A percentile compares a stretch with the other conserved stretches of the same genome.
Conservation (phyloP, 1,284 basidiomycete genomes). For the Gymnopus androsaceus region DNA sequence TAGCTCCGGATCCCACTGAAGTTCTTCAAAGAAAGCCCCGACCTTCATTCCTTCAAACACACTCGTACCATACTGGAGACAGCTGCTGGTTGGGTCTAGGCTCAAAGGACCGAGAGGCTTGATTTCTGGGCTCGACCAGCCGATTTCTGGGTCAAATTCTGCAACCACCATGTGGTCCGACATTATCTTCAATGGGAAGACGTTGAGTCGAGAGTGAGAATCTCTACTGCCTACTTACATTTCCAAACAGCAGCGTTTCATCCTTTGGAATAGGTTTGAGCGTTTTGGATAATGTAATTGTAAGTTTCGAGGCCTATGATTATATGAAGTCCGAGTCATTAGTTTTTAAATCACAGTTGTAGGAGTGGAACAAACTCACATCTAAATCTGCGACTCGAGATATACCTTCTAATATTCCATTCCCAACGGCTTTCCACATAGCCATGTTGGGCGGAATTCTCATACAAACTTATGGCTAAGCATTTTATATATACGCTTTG, state of each 20-base stretch:
- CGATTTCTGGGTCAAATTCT: slow-evolving; percentile 60
- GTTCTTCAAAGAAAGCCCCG: slow-evolving; percentile 14
- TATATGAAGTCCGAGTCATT: no score
- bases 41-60: slow-evolving; percentile 92
- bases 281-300: slow-evolving; percentile 34
- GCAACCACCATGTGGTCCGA: slow-evolving; percentile 84
- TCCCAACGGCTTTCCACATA: slow-evolving; percentile 15
- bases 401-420: slow-evolving; percentile 11
- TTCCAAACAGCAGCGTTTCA: slow-evolving; percentile 41
- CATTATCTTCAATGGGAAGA: slow-evolving; percentile 45
- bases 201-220: neutral
- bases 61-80: slow-evolving; percentile 76
- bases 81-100: slow-evolving; percentile 75
- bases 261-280: slow-evolving; percentile 39
- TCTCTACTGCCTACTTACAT: slow-evolving; percentile 25
- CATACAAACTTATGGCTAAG: no score
- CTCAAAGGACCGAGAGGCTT: slow-evolving; percentile 73
- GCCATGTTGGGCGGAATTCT: no score
- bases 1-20: neutral
- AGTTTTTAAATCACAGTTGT: neutral
- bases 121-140: slow-evolving; percentile 83
- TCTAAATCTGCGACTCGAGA: slow-evolving; percentile 11
- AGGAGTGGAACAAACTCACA: neutral
- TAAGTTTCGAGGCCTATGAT: slow-evolving; percentile 45
- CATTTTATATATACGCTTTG: no score